A percentile compares a stretch with the other conserved stretches of the same genome.
Conservation (phyloP, 2,329 filamentous ascomycete genomes). For the Clonostachys byssicola region DNA sequence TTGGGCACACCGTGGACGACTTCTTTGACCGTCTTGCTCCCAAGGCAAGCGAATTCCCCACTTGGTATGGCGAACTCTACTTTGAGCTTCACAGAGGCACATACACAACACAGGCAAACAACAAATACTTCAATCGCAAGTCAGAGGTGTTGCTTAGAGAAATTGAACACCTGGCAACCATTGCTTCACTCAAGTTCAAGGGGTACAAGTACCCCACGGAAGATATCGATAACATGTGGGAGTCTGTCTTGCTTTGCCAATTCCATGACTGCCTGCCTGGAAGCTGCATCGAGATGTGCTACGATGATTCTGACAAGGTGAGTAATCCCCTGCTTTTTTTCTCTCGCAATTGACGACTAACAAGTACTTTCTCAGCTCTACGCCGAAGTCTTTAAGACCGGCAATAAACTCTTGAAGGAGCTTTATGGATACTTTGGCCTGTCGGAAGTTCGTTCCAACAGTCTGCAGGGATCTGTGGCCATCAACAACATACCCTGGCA, state of each 20-base stretch:
- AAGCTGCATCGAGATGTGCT: slow-evolving; percentile 96
- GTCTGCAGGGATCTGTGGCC: slow-evolving; percentile 50
- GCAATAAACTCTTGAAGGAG: slow-evolving; percentile 66
- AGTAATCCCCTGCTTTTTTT: slow-evolving; percentile 7
- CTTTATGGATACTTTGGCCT: slow-evolving; percentile 66
- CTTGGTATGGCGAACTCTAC: slow-evolving; percentile 98
- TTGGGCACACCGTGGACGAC: slow-evolving; percentile 87
- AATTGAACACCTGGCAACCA: slow-evolving; percentile 80
- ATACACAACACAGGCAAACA: slow-evolving; percentile 96
- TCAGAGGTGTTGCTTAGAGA: slow-evolving; percentile 83
- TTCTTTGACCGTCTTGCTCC: slow-evolving; percentile 86
- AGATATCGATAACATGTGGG: slow-evolving; percentile 96
- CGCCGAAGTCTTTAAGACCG: slow-evolving; percentile 74
- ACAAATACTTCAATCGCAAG: slow-evolving; percentile 90
- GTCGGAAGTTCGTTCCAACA: slow-evolving; percentile 30
- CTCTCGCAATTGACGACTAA: slow-evolving; percentile 11
- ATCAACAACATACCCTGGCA: slow-evolving; percentile 88
- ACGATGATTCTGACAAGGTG: slow-evolving; percentile 86
- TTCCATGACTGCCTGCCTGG: slow-evolving; percentile 97
- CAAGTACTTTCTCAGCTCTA: slow-evolving; percentile 55
- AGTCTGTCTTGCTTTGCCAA: slow-evolving; percentile 84
- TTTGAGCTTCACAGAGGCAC: slow-evolving; percentile 96
- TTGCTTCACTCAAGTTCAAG: slow-evolving; percentile 70
- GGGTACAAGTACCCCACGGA: slow-evolving; percentile 88
- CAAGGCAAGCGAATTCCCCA: slow-evolving; percentile 76